Evolutionary conservation across 441 rosid genomes (phyloP), one percentile per base, ranked within the genome.

Genomic region (Syzygium malaccense): DNA sequence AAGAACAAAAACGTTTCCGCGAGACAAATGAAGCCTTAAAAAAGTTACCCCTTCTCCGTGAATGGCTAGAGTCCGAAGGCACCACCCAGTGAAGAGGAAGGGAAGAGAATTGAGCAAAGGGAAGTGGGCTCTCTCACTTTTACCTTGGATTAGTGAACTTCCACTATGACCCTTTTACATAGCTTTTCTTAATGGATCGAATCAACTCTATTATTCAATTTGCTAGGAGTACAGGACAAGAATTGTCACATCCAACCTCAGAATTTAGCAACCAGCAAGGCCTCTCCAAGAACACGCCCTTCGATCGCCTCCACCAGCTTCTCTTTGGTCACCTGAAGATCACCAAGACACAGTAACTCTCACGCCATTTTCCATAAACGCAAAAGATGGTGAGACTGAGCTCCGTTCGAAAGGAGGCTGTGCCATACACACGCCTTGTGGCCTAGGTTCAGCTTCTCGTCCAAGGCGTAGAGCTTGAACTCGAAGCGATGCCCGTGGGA

Each of bases 381-480:
- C 1, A 45, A 45, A 45, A 45, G 48, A 45, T 6, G 48, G 48
- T 45, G 48, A 45, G 48, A 56, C 4, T 64, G 26, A 19, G 7
- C 71, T 23, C 14, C 18, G 18, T 8, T 25, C 0, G 6, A 84
- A 57, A 30, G 14, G 53, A 30, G 7, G 18, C 28, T 32, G 10
- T 15, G 55, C 17, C 4, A 80, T 33, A 14, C 5, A 49, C 33
- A 25, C 90, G 93, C 96, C 95, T 93, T 96, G 86, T 91, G 92
- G 64, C 99, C 99, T n/a, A 96, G 88, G 2, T 92, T 88, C 66
- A 94, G 28, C 71, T 91, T 89, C 11, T 90, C 93, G 30, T 93
- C 96, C 91, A 96, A 89, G 80, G 98, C 98, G 45, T 91, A 93
- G 32, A 96, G 96, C 95, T 91, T 95, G 93, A 96, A 96, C 91